These are phyloP conservation scores for Amborella trichopoda DNA, from an alignment of 164 flowering plant genomes.

Conservation along the genomic window DNA sequence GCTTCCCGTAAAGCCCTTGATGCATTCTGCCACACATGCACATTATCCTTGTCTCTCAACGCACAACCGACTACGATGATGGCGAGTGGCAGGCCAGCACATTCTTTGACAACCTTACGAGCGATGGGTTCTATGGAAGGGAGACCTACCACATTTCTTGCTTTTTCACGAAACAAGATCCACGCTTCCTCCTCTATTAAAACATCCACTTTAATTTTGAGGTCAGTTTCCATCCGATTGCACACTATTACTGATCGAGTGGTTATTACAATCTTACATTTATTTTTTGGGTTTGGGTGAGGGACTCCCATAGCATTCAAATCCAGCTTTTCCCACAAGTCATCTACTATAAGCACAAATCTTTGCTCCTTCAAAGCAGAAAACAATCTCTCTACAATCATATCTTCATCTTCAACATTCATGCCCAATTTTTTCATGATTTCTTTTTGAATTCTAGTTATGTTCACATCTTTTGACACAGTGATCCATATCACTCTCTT, in stretches of 20 bases:
- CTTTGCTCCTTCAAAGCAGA: background rate
- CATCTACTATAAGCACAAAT: constrained; percentile 6
- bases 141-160: background rate
- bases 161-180: constrained; percentile 3
- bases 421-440: constrained; percentile 1
- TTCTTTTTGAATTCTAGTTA: background rate
- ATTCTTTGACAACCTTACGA: background rate
- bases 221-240: constrained; percentile 3
- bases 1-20: background rate
- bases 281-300: background rate
- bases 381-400: background rate
- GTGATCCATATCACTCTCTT: constrained; percentile 4
- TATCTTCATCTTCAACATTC: background rate
- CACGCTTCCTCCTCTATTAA: constrained; percentile 2
- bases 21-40: constrained; percentile 6
- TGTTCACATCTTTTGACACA: constrained; percentile 1
- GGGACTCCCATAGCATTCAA: constrained; percentile 6
- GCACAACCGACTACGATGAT: constrained; percentile 6
- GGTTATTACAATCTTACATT: constrained; percentile 3
- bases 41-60: constrained; percentile 1
- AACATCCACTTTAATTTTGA: constrained; percentile 1
- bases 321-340: constrained; percentile 1
- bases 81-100: constrained; percentile 9
- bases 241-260: constrained; percentile 6
- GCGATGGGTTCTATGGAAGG: constrained; percentile 3